Evolutionary conservation across 768 basidiomycete species (phyloP), one percentile per base, ranked within the genome.

Genomic region (Pisolithus marmoratus): DNA sequence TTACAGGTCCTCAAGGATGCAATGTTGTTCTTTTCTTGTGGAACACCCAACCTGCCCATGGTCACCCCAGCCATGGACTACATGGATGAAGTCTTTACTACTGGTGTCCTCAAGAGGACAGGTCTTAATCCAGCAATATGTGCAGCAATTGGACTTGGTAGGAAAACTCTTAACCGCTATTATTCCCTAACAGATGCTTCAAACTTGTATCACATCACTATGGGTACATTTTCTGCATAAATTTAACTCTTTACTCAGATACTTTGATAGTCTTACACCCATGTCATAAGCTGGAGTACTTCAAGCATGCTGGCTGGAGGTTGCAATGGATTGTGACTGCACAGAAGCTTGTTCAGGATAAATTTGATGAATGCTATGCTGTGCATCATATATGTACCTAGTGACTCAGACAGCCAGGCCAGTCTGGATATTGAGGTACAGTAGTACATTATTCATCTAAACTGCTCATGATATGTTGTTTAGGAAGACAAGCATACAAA

Each of bases 31-130:
- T 69, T 71, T 51, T 64, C 60, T 8, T 14, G 46, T 1, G 52
- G 53, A 1, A 54, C 44, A 0, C 53, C 58, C 5, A 65, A 54
- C 23, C 54, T 73, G 2, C 49, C 64, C 1, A 55, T 49, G 1
- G 66, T 72, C 15, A 66, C 72, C 9, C 63, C 62, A 0, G 67
- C 67, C 0, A 70, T 72, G 67, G 68, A 73, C 42, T 46, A 54
- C 19, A 65, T 72, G 15, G 55, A 71, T 36, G 20, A 51, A n/a
- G 46, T 31, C 7, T 57, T 69, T 20, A 54, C 55, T 12, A 56
- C 37, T 22, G 12, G 41, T 19, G 7, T 42, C 2, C 23, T n/a
- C n/a, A n/a, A 45, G 23, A 27, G 22, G n/a, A n/a, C 22, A 38
- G 12, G 20, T 22, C 43, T 22, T 19, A 17, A 40, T 29, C 47